Evolutionary conservation across 768 basidiomycete genomes (phyloP).

Genomic region (Rhodotorula taiwanensis): DNA sequence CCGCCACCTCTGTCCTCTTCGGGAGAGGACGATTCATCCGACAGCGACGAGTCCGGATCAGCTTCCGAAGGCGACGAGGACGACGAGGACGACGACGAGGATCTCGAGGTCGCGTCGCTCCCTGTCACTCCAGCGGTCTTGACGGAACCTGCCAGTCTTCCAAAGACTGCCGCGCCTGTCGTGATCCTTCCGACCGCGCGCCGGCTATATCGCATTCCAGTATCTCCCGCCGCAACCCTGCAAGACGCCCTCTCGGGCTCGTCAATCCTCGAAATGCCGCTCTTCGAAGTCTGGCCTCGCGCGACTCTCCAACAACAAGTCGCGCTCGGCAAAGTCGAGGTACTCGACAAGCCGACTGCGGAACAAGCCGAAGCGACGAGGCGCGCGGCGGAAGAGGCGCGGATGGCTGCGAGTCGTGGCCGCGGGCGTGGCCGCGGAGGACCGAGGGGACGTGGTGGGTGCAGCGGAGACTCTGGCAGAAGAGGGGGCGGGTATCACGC

Average conservation of each 20-base stretch:
- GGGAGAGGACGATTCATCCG: too few relatives aligned
- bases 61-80: too few relatives aligned
- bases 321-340: conserved; percentile 11
- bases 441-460: not conserved
- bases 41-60: too few relatives aligned
- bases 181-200: not conserved
- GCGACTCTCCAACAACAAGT: conserved; percentile 25
- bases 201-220: not conserved
- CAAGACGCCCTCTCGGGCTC: conserved; percentile 10
- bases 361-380: not conserved
- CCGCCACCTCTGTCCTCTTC: too few relatives aligned
- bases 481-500: not conserved
- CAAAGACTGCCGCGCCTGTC: too few relatives aligned
- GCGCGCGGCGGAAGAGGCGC: not conserved
- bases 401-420: not conserved
- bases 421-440: conserved; percentile 4
- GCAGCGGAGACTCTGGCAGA: not conserved
- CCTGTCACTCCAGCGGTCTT: too few relatives aligned
- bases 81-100: too few relatives aligned
- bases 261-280: conserved; percentile 27
- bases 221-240: conserved; percentile 2
- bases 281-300: conserved; percentile 31
- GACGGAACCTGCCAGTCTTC: too few relatives aligned
- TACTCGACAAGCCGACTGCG: conserved; percentile 14
- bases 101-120: too few relatives aligned